Base-by-base conservation (phyloP, 1,284 basidiomycete genomes). In the Trametes hirsuta region DNA sequence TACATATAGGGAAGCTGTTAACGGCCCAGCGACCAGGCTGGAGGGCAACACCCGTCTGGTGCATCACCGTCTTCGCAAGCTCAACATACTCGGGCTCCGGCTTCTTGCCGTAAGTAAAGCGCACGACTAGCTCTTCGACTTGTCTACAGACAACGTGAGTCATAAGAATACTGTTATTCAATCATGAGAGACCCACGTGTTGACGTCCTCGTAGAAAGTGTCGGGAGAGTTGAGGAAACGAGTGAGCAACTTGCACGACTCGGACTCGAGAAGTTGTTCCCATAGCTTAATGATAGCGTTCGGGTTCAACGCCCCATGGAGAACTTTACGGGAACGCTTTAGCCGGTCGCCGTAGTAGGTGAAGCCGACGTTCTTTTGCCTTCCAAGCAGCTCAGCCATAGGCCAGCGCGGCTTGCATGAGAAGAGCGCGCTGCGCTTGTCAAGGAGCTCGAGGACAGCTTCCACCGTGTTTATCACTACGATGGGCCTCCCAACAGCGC, bases 351-450 rank as follows among this genome's bases (percentile, higher is more conserved):
- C 58, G n/a, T 57, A 55, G 51, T 60, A 60, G 12, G 30, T 49
- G 47, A 63, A 60, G 2, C 58, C 58, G 11, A 63, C 58, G 42
- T 63, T 63, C 14, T 63, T 59, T 35, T 63, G 57, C 18, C 61
- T 41, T 11, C 61, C 61, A 4, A 63, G 57, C 25, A 63, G 49
- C 9, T 63, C 61, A 4, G 58, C 61, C 57, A 59, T 63, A n/a
- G 61, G 57, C 55, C 50, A 58, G 10, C 58, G 58, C 4, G 62
- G 58, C 18, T 44, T 37, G 52, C 55, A 55, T 6, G 56, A 18
- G 12, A 62, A 62, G 25, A 54, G 47, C 30, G 30, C 30, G 25
- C 39, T 47, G 4, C 61, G 61, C 40, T 58, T 58, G 12, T 55
- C 55, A 6, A 62, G 42, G 6, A 62, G 44, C 3, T 62, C 61